Base-by-base conservation (phyloP, 768 basidiomycete species). In the Chiua virens region DNA sequence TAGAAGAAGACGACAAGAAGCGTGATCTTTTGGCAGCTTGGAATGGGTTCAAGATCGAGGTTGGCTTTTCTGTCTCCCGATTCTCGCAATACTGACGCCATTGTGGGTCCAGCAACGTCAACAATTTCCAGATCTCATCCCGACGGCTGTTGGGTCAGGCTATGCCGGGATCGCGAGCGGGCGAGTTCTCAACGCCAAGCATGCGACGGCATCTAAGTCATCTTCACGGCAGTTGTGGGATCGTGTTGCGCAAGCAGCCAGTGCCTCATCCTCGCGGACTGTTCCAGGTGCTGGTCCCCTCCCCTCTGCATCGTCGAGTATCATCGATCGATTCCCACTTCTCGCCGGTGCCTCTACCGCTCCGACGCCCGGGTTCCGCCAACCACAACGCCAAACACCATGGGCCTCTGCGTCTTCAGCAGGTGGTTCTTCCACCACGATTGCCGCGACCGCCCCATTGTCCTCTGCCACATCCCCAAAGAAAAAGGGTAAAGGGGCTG, bases 1-100 rank as follows among this genome's bases (percentile, higher is more conserved):
- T 96, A 8, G 89, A 90, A 3, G 90, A 91, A 34, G 84, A 86
- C 42, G 91, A 93, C 20, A 95, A 97, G 79, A 86, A 87, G 50
- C 75, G 78, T 32, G 85, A 83, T 48, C 64, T 98, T 1, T 71
- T 94, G 45, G 62, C 73, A 1, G 87, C 89, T 0, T 90, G 95
- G 87, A 89, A 88, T 44, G 83, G 83, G 1, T 93, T 94, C 68
- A 85, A 85, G 50, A 75, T 90, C 25, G 89, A 96, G 80, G 89
- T 92, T 82, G 87, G 79, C 83, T 85, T 35, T 46, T 25, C 32
- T n/a, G 13, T 17, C 27, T 42, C n/a, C 8, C 30, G 25, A 41
- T n/a, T 23, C 22, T 17, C 27, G 27, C 49, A 18, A 42, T 4
- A 38, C 56, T 54, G 30, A 61, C 20, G 6, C 22, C 4, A 15